phyloP scores from a whole-genome alignment of 257 asterid species.

The Rhazya stricta region DNA sequence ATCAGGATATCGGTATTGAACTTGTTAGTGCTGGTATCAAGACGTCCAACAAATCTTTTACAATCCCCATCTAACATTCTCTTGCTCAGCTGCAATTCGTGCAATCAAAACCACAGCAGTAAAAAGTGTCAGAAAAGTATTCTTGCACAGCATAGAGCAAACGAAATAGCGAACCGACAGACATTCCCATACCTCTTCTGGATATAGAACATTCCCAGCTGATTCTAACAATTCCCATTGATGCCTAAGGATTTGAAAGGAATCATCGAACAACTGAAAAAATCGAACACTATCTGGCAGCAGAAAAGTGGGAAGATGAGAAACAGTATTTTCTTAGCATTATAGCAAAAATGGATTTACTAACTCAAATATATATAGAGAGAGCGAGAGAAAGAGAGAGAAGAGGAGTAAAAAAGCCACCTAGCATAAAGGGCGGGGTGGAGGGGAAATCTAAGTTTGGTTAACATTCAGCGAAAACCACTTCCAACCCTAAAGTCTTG shows the following conservation, averaged over 20 bases:
- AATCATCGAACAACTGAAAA: conserved; percentile 38
- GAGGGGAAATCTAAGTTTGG: background rate
- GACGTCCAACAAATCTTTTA: conserved; percentile 45
- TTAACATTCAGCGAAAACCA: background rate
- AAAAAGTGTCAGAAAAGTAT: background rate
- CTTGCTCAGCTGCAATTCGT: conserved; percentile 41
- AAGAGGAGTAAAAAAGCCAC: background rate
- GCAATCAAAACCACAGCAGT: conserved; percentile 18
- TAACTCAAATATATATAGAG: background rate
- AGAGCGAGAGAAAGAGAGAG: no score
- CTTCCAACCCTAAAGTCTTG: background rate
- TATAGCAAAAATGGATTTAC: background rate
- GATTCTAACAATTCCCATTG: conserved; percentile 65
- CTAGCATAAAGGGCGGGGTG: background rate
- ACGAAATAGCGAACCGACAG: background rate
- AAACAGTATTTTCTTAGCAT: background rate
- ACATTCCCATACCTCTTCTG: conserved; percentile 41
- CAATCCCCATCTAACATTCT: conserved; percentile 44
- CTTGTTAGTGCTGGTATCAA: conserved; percentile 36
- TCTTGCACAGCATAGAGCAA: background rate
- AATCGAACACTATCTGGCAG: conserved; percentile 43
- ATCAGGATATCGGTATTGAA: conserved; percentile 57
- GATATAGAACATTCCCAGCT: conserved; percentile 26
- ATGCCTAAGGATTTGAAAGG: conserved; percentile 52
- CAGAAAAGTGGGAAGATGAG: conserved; percentile 5